phyloP scores from a whole-genome alignment of 2,329 filamentous ascomycete genomes.

The Arachnopeziza araneosa region DNA sequence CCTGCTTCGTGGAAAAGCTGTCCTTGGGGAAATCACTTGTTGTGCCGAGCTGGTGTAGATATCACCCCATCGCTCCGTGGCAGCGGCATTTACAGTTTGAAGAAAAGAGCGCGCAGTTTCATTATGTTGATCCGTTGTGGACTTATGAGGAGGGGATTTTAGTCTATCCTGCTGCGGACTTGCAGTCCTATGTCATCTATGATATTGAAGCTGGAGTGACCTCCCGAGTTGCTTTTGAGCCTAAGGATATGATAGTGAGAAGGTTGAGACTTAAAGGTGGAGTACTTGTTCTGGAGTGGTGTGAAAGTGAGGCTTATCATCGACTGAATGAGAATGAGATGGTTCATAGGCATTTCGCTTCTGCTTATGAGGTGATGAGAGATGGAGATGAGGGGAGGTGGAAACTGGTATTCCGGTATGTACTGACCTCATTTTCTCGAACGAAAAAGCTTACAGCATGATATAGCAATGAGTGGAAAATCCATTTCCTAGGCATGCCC shows the following conservation, averaged over 20 bases:
- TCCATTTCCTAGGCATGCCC: constrained; percentile 51
- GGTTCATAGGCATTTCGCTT: constrained; percentile 54
- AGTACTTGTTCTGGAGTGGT: constrained; percentile 61
- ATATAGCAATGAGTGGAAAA: constrained; percentile 48
- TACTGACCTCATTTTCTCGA: background rate
- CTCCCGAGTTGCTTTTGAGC: constrained; percentile 47
- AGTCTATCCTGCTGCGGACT: constrained; percentile 41
- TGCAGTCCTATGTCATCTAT: constrained; percentile 38
- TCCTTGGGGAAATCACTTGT: constrained; percentile 34
- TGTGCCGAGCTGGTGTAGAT: constrained; percentile 22
- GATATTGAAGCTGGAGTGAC: constrained; percentile 43
- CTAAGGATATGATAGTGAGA: constrained; percentile 44
- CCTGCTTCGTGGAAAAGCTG: constrained; percentile 42
- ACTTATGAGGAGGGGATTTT: constrained; percentile 48
- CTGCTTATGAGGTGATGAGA: constrained; percentile 46
- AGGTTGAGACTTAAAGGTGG: constrained; percentile 47
- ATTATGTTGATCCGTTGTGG: constrained; percentile 47
- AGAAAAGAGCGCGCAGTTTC: constrained; percentile 36
- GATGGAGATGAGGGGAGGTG: constrained; percentile 27
- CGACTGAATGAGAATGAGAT: constrained; percentile 45
- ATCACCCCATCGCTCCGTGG: constrained; percentile 40
- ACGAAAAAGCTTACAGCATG: background rate
- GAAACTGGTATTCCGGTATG: constrained; percentile 43
- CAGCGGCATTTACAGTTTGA: constrained; percentile 39
- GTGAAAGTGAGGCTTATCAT: constrained; percentile 46